Evolutionary conservation across 192 early-diverging fungal species (phyloP).

Genomic region (Backusella psychrophila): DNA sequence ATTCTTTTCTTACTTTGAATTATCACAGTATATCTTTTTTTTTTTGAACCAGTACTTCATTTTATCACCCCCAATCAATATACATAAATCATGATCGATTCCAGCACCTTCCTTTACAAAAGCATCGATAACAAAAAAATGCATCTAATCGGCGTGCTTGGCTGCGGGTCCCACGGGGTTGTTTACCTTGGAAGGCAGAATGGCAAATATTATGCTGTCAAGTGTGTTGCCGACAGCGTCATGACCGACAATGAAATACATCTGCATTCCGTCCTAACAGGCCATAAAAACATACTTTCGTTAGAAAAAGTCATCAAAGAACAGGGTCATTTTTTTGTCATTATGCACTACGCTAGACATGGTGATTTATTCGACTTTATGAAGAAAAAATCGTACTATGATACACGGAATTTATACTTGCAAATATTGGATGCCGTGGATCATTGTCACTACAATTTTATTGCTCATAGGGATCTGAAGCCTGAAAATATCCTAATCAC

Average conservation of each 20-base stretch:
- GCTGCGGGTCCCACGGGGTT: conserved; percentile 73
- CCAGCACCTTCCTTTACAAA: conserved; percentile 7
- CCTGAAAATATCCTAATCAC: conserved; percentile 79
- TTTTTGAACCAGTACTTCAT: no score
- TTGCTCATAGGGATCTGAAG: conserved; percentile 80
- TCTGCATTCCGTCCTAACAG: conserved; percentile 60
- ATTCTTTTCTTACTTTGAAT: neutral
- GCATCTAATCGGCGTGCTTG: conserved; percentile 43
- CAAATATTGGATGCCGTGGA: conserved; percentile 83
- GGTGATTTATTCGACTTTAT: conserved; percentile 96
- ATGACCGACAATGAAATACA: conserved; percentile 63
- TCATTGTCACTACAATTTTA: conserved; percentile 63
- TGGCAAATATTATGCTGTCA: conserved; percentile 64
- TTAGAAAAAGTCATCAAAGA: conserved; percentile 67
- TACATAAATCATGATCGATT: conserved; percentile 10
- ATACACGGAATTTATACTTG: conserved; percentile 75
- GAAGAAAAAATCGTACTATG: conserved; percentile 71
- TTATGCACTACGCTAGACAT: conserved; percentile 75
- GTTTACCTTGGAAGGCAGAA: conserved; percentile 68
- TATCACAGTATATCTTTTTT: neutral
- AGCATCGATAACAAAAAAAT: conserved; percentile 16
- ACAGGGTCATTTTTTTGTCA: conserved; percentile 55
- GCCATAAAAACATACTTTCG: conserved; percentile 65
- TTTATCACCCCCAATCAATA: neutral
- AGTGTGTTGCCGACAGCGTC: conserved; percentile 67